Percentiles rank a stretch among this genome's conserved stretches.
These are phyloP conservation scores for Brassica hybrid DNA, from an alignment of 441 rosid species.

Conservation along the genomic window DNA sequence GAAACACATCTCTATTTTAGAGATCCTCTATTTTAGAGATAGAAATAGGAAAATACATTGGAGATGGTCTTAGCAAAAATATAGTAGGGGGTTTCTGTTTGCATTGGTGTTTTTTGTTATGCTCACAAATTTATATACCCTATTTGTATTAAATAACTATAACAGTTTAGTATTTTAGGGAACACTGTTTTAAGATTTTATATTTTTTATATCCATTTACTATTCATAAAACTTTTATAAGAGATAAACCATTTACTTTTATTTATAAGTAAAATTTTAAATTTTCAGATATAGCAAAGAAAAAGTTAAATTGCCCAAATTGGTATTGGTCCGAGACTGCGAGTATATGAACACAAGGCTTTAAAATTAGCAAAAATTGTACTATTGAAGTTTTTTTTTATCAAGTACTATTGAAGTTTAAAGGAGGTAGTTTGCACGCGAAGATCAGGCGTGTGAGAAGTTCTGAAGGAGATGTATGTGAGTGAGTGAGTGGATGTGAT, in stretches of 20 bases:
- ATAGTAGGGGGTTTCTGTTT: conserved; percentile 4
- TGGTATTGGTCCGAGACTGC: neutral
- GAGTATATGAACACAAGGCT: neutral
- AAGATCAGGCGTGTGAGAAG: neutral
- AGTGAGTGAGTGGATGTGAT: conserved; percentile 42
- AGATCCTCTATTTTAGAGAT: no score
- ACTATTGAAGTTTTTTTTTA: neutral
- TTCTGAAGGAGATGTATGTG: conserved; percentile 20
- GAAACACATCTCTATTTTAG: no score
- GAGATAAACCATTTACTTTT: neutral
- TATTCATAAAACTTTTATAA: neutral
- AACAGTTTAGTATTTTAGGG: neutral
- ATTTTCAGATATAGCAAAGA: neutral
- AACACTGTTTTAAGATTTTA: neutral
- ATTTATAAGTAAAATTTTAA: neutral
- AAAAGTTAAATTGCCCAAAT: neutral
- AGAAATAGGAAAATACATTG: no score
- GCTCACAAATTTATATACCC: neutral
- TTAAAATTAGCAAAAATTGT: neutral
- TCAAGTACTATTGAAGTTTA: neutral
- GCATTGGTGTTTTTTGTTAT: conserved; percentile 1
- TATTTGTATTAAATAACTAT: neutral
- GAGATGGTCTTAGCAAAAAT: neutral
- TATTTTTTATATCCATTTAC: neutral
- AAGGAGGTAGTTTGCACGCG: conserved; percentile 20